Evolutionary conservation across 768 basidiomycete genomes (phyloP).

Genomic region (Agrocybe chaxingu): DNA sequence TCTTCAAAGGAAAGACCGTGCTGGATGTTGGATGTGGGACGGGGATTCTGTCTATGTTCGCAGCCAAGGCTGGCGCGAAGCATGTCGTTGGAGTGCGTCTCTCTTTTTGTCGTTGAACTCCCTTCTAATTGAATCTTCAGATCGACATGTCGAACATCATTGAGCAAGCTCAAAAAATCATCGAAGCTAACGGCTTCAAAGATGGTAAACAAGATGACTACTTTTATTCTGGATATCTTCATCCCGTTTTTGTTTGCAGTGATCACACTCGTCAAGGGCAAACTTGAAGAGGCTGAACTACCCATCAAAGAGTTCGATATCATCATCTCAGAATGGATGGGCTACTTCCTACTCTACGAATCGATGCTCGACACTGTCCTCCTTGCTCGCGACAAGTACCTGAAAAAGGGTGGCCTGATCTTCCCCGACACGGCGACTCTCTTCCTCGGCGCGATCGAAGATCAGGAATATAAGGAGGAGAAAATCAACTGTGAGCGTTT

Average conservation of each 20-base stretch:
- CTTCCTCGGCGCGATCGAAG: slow-evolving; percentile 96
- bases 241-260: slow-evolving; percentile 38
- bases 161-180: slow-evolving; percentile 97
- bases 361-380: slow-evolving; percentile 99
- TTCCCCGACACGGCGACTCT: slow-evolving; percentile 95
- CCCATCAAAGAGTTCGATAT: slow-evolving; percentile 94
- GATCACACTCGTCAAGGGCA: slow-evolving; percentile 96
- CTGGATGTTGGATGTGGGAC: slow-evolving; percentile 99
- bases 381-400: slow-evolving; percentile 93
- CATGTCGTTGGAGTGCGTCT: slow-evolving; percentile 84
- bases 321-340: slow-evolving; percentile 99
- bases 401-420: slow-evolving; percentile 86
- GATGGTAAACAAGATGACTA: slow-evolving; percentile 60
- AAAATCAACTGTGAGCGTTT: slow-evolving; percentile 91
- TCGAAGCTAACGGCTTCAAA: slow-evolving; percentile 94
- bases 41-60: slow-evolving; percentile 97
- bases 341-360: slow-evolving; percentile 98
- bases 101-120: slow-evolving; percentile 1
- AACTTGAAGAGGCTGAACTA: slow-evolving; percentile 89
- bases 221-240: neutral
- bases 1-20: slow-evolving; percentile 97
- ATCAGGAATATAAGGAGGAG: slow-evolving; percentile 99
- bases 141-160: slow-evolving; percentile 99
- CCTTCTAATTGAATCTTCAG: slow-evolving; percentile 35
- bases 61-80: slow-evolving; percentile 91